A percentile compares a stretch with the other conserved stretches of the same genome.
These are phyloP conservation scores for Babesia bigemina DNA, from an alignment of 169 alveolate genomes.

Conservation along the genomic window DNA sequence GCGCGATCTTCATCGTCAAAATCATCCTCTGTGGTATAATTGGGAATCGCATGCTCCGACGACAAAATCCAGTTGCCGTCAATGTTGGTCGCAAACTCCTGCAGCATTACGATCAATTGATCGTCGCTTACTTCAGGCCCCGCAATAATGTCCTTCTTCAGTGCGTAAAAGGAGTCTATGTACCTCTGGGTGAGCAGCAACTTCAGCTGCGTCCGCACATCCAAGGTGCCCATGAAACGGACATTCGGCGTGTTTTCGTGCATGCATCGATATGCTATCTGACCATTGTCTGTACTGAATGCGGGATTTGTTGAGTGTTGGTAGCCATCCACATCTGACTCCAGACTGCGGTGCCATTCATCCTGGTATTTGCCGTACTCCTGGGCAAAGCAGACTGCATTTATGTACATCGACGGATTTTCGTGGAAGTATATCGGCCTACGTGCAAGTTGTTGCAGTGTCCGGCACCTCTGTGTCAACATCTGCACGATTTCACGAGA, in stretches of 20 bases:
- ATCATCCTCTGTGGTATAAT: slow-evolving; percentile 64
- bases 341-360: slow-evolving; percentile 44
- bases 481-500: slow-evolving; percentile 50
- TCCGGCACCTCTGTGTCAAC: slow-evolving; percentile 39
- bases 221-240: slow-evolving; percentile 56
- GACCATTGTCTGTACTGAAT: neutral
- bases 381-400: slow-evolving; percentile 40
- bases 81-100: slow-evolving; percentile 47
- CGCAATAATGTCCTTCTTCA: slow-evolving; percentile 40
- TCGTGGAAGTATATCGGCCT: slow-evolving; percentile 16
- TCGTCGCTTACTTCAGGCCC: slow-evolving; percentile 18
- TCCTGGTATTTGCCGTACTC: slow-evolving; percentile 30
- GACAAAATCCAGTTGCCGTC: slow-evolving; percentile 65
- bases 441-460: slow-evolving; percentile 9
- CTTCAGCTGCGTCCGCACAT: slow-evolving; percentile 56
- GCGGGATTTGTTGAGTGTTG: slow-evolving; percentile 29
- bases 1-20: slow-evolving; percentile 50
- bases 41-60: slow-evolving; percentile 61
- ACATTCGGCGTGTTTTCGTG: slow-evolving; percentile 49
- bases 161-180: slow-evolving; percentile 62
- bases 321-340: slow-evolving; percentile 46
- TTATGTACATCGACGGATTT: slow-evolving; percentile 15
- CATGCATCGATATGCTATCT: slow-evolving; percentile 16
- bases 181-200: slow-evolving; percentile 50
- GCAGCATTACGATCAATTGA: slow-evolving; percentile 31